phyloP scores from a whole-genome alignment of 2,329 filamentous ascomycete genomes.

The Mariannaea sp. region DNA sequence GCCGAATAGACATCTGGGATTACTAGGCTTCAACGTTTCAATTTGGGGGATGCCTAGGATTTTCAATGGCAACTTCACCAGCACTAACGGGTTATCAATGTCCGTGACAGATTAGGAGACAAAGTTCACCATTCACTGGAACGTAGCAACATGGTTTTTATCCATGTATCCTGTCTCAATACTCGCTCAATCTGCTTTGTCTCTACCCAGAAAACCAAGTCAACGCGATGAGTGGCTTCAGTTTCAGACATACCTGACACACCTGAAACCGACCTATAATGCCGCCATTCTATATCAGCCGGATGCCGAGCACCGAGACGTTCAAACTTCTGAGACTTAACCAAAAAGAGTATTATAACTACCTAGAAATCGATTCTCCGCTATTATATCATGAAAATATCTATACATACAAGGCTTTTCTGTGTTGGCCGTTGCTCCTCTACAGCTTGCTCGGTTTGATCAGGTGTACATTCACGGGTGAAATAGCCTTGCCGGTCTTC shows the following conservation, averaged over 20 bases:
- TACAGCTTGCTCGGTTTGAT: conserved; percentile 35
- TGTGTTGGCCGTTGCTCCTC: background rate
- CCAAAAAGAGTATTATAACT: too few species aligned
- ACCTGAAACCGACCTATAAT: background rate
- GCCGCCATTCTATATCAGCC: background rate
- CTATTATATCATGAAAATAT: background rate
- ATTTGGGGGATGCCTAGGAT: too few species aligned
- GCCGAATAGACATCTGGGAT: background rate
- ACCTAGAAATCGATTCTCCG: background rate
- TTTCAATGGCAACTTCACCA: too few species aligned
- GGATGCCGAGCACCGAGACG: background rate
- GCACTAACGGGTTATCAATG: too few species aligned
- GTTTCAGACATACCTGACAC: conserved; percentile 16
- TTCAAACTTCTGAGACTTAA: too few species aligned
- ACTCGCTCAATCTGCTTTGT: background rate
- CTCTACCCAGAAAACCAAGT: background rate
- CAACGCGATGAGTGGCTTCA: background rate
- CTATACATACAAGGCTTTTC: conserved; percentile 1
- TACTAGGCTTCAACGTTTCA: background rate
- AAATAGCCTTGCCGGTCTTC: conserved; percentile 33
- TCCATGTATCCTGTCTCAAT: background rate
- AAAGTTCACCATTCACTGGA: background rate
- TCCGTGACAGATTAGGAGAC: too few species aligned
- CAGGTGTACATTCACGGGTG: conserved; percentile 34
- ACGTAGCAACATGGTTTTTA: conserved; percentile 1